Evolutionary conservation across 2,329 filamentous ascomycete species (phyloP).

Genomic region (Salinomyces thailandicus): DNA sequence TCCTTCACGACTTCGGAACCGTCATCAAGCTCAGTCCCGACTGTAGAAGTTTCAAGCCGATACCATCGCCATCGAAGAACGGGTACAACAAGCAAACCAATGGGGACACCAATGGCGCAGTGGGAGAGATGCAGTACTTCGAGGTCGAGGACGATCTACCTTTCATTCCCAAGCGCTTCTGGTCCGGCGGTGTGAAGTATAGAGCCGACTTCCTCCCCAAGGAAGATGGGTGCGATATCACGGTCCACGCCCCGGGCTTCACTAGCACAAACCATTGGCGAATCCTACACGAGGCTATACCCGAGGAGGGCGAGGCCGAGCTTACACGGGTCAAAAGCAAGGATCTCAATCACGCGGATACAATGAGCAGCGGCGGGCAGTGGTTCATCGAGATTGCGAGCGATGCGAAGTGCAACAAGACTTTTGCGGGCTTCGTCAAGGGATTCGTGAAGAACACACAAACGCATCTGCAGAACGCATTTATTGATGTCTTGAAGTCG

Average conservation of each 20-base stretch:
- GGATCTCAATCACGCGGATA: slow-evolving; percentile 15
- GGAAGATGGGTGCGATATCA: slow-evolving; percentile 26
- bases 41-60: slow-evolving; percentile 19
- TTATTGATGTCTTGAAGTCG: slow-evolving; percentile 21
- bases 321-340: slow-evolving; percentile 13
- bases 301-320: slow-evolving; percentile 8
- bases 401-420: slow-evolving; percentile 22
- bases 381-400: slow-evolving; percentile 26
- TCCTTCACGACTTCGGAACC: slow-evolving; percentile 26
- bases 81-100: slow-evolving; percentile 6
- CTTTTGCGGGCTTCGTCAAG: slow-evolving; percentile 25
- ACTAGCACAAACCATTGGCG: slow-evolving; percentile 25
- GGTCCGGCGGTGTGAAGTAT: slow-evolving; percentile 25
- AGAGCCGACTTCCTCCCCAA: slow-evolving; percentile 20
- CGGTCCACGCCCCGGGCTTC: slow-evolving; percentile 26
- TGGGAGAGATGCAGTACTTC: slow-evolving; percentile 14
- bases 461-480: slow-evolving; percentile 19
- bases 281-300: slow-evolving; percentile 17
- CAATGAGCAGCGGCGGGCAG: slow-evolving; percentile 9
- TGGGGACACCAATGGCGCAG: slow-evolving; percentile 6
- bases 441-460: slow-evolving; percentile 25
- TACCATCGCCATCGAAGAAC: slow-evolving; percentile 16
- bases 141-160: slow-evolving; percentile 27
- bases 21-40: slow-evolving; percentile 25
- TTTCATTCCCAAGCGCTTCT: slow-evolving; percentile 26